Base-by-base conservation (phyloP, 2,329 filamentous ascomycete species). In the Diaporthe citriasiana region DNA sequence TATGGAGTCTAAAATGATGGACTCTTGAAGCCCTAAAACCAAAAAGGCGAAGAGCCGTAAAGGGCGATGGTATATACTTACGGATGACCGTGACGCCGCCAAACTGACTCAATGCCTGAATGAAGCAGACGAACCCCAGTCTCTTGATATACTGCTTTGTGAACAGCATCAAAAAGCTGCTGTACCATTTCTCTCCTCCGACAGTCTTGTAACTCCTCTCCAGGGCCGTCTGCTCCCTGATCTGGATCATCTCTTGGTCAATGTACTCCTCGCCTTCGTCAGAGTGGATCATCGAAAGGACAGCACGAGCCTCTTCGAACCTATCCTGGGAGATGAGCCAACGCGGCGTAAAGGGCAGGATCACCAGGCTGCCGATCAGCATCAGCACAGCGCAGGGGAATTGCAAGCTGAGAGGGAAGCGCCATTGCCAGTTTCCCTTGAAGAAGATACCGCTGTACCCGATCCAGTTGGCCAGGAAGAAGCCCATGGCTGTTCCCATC, bases 391-490 rank as follows among this genome's bases (percentile, higher is more conserved):
- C 51, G 13, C 69, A 71, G 7, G 69, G 69, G 2, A 79, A 77
- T 72, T 84, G 82, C 38, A 80, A 79, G 9, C 80, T 82, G 4
- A 84, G 77, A 9, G 81, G 81, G 13, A 83, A 78, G 0, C 81
- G 77, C 82, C 83, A 84, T 63, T 82, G 80, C 0, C 76, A 55
- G 56, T 81, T 76, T 0, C 80, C 80, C 12, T 73, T 27, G 0
- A 79, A 79, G 70, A 80, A 84, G 0, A 79, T 78, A 12, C 83
- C 80, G 3, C 79, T 81, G 71, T 83, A 85, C 4, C 83, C 84
- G 57, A 85, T 81, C 83, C 83, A 85, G 63, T 82, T 82, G 1
- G 82, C 84, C 13, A 78, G 69, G 74, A 83, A 81, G 65, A 81
- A 85, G 6, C 84, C 84, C 9, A 82, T 71, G 0, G 82, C 78